These are phyloP conservation scores for Blastomyces emzantsi DNA, from an alignment of 2,329 filamentous ascomycete species.

Conservation along the genomic window DNA sequence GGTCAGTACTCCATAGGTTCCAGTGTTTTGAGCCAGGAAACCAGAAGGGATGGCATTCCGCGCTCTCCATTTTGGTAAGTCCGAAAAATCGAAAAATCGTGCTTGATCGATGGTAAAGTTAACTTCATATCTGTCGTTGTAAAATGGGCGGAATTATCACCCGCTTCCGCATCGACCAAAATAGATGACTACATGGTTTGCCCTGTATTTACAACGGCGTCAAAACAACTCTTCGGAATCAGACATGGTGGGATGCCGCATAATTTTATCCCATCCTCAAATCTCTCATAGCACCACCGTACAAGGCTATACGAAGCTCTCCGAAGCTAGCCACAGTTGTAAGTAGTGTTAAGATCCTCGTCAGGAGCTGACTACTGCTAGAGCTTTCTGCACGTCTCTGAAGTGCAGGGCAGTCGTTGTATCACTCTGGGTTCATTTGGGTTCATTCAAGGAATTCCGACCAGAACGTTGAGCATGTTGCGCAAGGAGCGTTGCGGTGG, in stretches of 20 bases:
- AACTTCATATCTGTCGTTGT: too few relatives aligned
- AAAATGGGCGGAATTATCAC: too few relatives aligned
- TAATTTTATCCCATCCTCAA: background rate
- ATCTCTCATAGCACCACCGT: background rate
- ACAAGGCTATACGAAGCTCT: background rate
- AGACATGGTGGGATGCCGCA: background rate
- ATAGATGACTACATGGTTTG: background rate
- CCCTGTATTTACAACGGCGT: background rate
- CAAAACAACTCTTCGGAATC: background rate
- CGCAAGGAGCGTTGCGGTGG: too few relatives aligned
- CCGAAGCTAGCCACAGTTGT: background rate
- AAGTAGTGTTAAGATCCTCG: background rate
- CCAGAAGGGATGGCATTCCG: background rate
- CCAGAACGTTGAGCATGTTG: too few relatives aligned
- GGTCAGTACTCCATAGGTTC: background rate
- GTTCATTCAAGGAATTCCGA: too few relatives aligned
- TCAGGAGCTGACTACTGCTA: background rate
- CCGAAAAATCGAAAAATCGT: background rate
- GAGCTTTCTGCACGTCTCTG: background rate
- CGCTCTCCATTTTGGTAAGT: background rate
- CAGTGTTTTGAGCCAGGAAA: background rate
- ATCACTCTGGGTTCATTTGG: too few relatives aligned
- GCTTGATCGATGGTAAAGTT: background rate
- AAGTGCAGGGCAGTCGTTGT: background rate
- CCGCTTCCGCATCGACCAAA: too few relatives aligned